Base-by-base conservation (phyloP, 345 rosid genomes). In the thale cress (Arabidopsis thaliana) region DNA sequence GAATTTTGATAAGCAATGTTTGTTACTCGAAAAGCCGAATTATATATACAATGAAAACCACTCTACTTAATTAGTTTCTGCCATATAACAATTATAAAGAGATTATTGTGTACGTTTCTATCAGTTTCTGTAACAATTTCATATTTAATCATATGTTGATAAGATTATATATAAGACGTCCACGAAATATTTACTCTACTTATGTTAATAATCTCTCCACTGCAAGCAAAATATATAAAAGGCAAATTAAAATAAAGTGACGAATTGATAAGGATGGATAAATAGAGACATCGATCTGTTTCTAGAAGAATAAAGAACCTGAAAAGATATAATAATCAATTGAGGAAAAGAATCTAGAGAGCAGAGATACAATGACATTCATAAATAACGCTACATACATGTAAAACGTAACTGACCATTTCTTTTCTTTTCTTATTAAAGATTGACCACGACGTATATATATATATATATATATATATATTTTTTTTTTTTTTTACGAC, bases 261-360 rank as follows among this genome's bases (percentile, higher is more conserved):
- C 16, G 36, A 66, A 58, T 28, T 28, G 72, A 67, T 48, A 66
- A 67, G 36, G 60, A 37, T 11, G 32, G 58, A 57, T 46, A 37
- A 65, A 74, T 2, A 58, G 9, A 66, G 72, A 66, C 59, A 28
- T 71, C 14, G 8, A 25, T 41, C 33, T 53, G 28, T 63, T 58
- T 74, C 66, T 66, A 48, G 67, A 65, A 74, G 23, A 46, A 65
- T 45, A 42, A 33, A 22, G 49, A 57, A 71, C 52, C 59, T 65
- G 50, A 55, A 67, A 49, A 59, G 62, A 40, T 67, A 67, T 12
- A 23, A 50, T 50, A 33, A 33, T 23, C 56, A 41, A 67, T 59
- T 13, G 55, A 49, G 73, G 79, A 75, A 75, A 66, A 67, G 24
- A 74, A 57, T 67, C 50, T 49, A 67, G 44, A 37, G 60, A 57